Conservation (phyloP, 2,329 filamentous ascomycete species). For the Lecanicillium sp. region DNA sequence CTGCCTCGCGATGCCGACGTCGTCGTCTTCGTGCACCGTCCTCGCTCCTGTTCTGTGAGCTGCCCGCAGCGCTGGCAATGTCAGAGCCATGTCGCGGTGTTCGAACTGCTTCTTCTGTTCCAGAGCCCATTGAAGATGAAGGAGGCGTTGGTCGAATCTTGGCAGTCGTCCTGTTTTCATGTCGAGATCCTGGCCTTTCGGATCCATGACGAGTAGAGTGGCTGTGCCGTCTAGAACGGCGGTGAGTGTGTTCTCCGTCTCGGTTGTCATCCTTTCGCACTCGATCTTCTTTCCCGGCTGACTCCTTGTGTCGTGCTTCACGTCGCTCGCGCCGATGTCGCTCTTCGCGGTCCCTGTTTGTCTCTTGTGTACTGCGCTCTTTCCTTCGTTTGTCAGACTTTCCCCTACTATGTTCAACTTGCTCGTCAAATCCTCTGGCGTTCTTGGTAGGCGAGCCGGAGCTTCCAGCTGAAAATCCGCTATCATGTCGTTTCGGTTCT, state of each 20-base stretch:
- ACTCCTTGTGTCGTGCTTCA: slow-evolving; percentile 7
- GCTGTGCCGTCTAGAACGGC: slow-evolving; percentile 33
- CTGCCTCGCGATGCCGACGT: slow-evolving; percentile 2
- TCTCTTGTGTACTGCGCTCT: slow-evolving; percentile 2
- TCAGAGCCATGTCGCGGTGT: slow-evolving; percentile 1
- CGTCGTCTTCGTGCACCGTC: slow-evolving; percentile 6
- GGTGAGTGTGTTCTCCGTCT: slow-evolving; percentile 22
- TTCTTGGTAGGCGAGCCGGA: slow-evolving; percentile 23
- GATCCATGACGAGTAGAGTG: slow-evolving; percentile 25
- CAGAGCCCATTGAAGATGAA: slow-evolving; percentile 1
- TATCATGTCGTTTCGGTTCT: slow-evolving; percentile 36
- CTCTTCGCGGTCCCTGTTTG: background rate
- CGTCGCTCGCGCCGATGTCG: background rate
- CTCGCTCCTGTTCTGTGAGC: background rate
- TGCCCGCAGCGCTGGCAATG: background rate
- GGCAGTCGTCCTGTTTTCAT: slow-evolving; percentile 14
- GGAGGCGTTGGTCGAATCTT: slow-evolving; percentile 3
- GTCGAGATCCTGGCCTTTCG: slow-evolving; percentile 15
- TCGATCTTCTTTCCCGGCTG: slow-evolving; percentile 1
- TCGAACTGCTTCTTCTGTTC: slow-evolving; percentile 1
- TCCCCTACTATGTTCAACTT: slow-evolving; percentile 39
- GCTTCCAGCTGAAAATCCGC: slow-evolving; percentile 35
- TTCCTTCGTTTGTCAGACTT: slow-evolving; percentile 24
- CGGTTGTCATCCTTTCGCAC: slow-evolving; percentile 26
- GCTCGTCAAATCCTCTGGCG: slow-evolving; percentile 39